These are phyloP conservation scores for Theobroma grandiflorum DNA, from an alignment of 441 rosid species.

Conservation along the genomic window DNA sequence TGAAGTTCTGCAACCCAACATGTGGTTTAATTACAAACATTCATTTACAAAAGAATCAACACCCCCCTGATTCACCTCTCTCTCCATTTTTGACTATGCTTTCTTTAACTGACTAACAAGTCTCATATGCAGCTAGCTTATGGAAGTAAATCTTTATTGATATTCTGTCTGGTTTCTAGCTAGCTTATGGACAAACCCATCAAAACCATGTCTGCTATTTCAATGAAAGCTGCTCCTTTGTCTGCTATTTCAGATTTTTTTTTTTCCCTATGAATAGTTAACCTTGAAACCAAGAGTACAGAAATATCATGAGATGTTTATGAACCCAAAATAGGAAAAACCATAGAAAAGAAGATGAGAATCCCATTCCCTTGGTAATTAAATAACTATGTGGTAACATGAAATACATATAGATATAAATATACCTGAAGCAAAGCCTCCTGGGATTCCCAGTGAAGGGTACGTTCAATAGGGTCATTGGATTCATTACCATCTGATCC, in stretches of 20 bases:
- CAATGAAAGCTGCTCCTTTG: conserved; percentile 19
- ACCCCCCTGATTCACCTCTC: neutral
- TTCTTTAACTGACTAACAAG: neutral
- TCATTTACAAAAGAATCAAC: conserved; percentile 3
- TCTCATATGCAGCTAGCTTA: no score
- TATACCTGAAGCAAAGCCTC: conserved; percentile 56
- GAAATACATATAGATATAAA: neutral
- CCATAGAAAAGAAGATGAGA: neutral
- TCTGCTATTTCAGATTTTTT: conserved; percentile 15
- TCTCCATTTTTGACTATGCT: neutral
- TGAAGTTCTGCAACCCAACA: neutral
- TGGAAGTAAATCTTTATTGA: neutral
- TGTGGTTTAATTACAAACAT: neutral
- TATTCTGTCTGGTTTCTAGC: neutral
- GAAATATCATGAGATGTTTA: neutral
- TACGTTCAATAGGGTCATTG: conserved; percentile 27
- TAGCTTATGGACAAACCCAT: neutral
- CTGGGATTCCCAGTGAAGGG: conserved; percentile 56
- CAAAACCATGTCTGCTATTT: neutral
- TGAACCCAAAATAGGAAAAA: neutral
- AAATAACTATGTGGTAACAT: no score
- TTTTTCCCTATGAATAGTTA: neutral
- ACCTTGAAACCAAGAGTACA: neutral
- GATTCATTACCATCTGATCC: conserved; percentile 12
- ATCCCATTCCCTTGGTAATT: neutral